Percentiles rank a stretch among this genome's conserved stretches.
phyloP scores from a whole-genome alignment of 441 rosid genomes.

The Erysimum cheiri region DNA sequence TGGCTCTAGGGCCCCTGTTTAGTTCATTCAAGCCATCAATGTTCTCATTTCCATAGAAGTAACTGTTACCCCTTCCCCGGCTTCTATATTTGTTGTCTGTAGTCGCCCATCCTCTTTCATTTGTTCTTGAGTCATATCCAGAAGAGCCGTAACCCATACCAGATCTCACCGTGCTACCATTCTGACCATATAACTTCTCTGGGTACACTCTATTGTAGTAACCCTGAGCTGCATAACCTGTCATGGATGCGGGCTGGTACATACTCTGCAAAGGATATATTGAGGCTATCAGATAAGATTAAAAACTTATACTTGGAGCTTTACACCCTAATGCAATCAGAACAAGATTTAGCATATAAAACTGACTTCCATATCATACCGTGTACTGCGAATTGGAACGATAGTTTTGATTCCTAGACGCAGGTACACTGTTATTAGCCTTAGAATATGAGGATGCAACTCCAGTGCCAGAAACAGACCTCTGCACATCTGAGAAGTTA shows the following conservation, averaged over 20 bases:
- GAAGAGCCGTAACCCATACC: constrained; percentile 63
- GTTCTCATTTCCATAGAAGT: constrained; percentile 64
- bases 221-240: constrained; percentile 62
- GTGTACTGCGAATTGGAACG: constrained; percentile 61
- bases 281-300: neutral
- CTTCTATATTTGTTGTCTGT: constrained; percentile 61
- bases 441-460: constrained; percentile 52
- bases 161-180: constrained; percentile 63
- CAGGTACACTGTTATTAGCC: constrained; percentile 48
- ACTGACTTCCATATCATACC: constrained; percentile 47
- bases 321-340: neutral
- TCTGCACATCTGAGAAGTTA: constrained; percentile 59
- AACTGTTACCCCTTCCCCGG: constrained; percentile 68
- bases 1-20: constrained; percentile 86
- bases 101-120: constrained; percentile 65
- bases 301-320: neutral
- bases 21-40: constrained; percentile 73
- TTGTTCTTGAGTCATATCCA: constrained; percentile 65
- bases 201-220: constrained; percentile 63
- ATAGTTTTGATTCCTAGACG: constrained; percentile 64
- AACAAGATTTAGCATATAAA: neutral
- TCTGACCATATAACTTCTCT: constrained; percentile 68
- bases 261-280: constrained; percentile 49
- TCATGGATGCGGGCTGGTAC: constrained; percentile 56
- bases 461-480: constrained; percentile 46